A percentile compares a stretch with the other conserved stretches of the same genome.
Conservation (phyloP, 208 protist genomes). For the Strigomonas culicis region DNA sequence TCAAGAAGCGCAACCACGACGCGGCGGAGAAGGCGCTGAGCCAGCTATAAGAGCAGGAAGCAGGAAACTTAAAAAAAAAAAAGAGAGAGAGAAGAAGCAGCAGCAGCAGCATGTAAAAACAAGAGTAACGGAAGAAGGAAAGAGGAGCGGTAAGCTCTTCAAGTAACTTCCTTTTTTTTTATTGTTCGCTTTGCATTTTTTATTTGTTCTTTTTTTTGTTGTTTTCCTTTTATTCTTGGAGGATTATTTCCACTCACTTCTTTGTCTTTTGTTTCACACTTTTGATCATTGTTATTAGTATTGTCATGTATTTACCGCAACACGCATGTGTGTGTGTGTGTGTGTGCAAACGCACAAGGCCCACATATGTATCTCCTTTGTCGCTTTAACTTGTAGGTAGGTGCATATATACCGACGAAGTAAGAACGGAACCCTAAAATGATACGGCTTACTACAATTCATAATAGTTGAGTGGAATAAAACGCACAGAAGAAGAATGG, state of each 20-base stretch:
- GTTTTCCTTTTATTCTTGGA: conserved; percentile 5
- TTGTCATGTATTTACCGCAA: too few species aligned
- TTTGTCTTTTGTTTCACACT: conserved; percentile 2
- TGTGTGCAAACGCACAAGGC: too few species aligned
- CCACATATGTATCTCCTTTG: too few species aligned
- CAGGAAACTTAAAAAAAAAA: background rate
- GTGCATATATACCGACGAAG: background rate
- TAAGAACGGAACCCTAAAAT: too few species aligned
- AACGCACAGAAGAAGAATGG: too few species aligned
- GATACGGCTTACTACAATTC: too few species aligned
- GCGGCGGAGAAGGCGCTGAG: conserved; percentile 54
- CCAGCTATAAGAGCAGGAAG: conserved; percentile 27
- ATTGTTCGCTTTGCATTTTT: background rate
- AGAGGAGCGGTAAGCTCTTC: background rate
- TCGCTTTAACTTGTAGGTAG: too few species aligned
- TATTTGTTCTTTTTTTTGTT: conserved; percentile 17
- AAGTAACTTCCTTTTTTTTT: conserved; percentile 7
- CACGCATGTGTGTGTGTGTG: too few species aligned
- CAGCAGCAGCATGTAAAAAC: conserved; percentile 5
- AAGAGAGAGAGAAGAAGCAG: conserved; percentile 2
- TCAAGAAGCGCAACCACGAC: conserved; percentile 61
- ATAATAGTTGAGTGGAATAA: too few species aligned
- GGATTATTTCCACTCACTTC: conserved; percentile 15
- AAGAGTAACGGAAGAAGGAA: background rate
- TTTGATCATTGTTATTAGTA: too few species aligned